These are phyloP conservation scores for Penicillium sp. DNA, from an alignment of 2,329 filamentous ascomycete species.

Conservation along the genomic window DNA sequence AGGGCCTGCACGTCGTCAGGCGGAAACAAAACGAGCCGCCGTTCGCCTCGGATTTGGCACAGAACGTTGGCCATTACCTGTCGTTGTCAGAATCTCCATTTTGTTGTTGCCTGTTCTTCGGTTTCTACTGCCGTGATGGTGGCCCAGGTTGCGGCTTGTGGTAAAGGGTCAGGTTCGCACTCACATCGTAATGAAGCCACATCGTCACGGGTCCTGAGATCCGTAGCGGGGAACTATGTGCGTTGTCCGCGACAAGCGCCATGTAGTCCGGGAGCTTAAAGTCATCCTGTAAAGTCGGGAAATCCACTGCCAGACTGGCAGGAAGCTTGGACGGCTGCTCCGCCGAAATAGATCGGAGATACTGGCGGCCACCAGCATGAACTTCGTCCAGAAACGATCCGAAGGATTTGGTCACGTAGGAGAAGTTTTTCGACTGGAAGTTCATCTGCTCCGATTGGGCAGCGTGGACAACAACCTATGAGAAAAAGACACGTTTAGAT, in stretches of 20 bases:
- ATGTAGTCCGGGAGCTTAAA: constrained; percentile 67
- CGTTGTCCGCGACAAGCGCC: constrained; percentile 55
- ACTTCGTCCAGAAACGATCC: constrained; percentile 63
- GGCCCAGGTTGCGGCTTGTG: constrained; percentile 1
- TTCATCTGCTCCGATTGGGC: constrained; percentile 66
- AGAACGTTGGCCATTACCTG: constrained; percentile 84
- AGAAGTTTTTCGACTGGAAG: constrained; percentile 80
- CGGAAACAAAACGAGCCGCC: constrained; percentile 73
- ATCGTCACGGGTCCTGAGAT: constrained; percentile 78
- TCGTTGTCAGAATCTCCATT: constrained; percentile 4
- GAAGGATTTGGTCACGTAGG: constrained; percentile 67
- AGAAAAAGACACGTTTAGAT: background rate
- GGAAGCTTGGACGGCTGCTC: constrained; percentile 66
- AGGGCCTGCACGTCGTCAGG: constrained; percentile 70
- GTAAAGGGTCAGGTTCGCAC: constrained; percentile 15
- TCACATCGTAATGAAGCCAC: constrained; percentile 85
- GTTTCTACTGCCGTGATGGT: background rate
- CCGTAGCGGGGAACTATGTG: constrained; percentile 75
- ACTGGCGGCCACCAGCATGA: constrained; percentile 60
- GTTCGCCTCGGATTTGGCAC: constrained; percentile 72
- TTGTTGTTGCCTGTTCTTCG: background rate
- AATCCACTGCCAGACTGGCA: constrained; percentile 69
- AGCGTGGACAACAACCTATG: constrained; percentile 70
- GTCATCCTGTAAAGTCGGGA: constrained; percentile 65
- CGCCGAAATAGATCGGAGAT: constrained; percentile 73